Evolutionary conservation across 345 rosid genomes (phyloP).

Genomic region (Jatropha curcas): DNA sequence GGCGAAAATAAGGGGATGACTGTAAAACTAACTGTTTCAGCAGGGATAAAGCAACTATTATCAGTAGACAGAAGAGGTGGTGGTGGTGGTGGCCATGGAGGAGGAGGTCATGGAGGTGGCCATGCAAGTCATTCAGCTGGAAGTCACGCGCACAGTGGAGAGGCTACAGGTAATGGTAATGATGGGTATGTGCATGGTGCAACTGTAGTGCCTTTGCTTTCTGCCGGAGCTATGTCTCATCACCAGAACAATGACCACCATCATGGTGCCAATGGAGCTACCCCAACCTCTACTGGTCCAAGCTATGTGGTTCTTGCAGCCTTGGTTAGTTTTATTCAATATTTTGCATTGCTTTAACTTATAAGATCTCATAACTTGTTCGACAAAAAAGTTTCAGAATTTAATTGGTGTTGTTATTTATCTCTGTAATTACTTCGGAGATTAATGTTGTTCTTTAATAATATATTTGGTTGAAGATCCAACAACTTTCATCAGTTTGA

Average conservation of each 20-base stretch:
- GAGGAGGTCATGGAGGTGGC: conserved; percentile 11
- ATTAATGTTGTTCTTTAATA: no score
- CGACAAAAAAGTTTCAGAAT: no score
- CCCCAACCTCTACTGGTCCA: not conserved
- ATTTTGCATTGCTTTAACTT: not conserved
- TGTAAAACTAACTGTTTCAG: not conserved
- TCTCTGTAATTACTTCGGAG: no score
- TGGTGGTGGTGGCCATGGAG: conserved; percentile 8
- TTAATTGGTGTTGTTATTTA: no score
- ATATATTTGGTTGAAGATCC: no score
- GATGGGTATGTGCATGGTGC: not conserved
- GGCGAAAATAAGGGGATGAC: not conserved
- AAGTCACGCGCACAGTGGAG: not conserved
- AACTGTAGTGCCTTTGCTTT: conserved; percentile 22
- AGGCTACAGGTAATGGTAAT: not conserved
- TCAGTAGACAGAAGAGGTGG: conserved; percentile 23
- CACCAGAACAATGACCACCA: not conserved
- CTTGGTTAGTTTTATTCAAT: not conserved
- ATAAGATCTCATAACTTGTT: no score
- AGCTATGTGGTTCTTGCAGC: not conserved
- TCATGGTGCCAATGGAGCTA: conserved; percentile 1
- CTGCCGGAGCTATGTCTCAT: conserved; percentile 19
- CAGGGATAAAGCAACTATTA: not conserved
- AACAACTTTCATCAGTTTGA: no score
- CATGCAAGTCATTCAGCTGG: not conserved